A percentile compares a stretch with the other conserved stretches of the same genome.
These are phyloP conservation scores for Rhizoclosmatium sp. DNA, from an alignment of 192 early-diverging fungal genomes.

Conservation along the genomic window DNA sequence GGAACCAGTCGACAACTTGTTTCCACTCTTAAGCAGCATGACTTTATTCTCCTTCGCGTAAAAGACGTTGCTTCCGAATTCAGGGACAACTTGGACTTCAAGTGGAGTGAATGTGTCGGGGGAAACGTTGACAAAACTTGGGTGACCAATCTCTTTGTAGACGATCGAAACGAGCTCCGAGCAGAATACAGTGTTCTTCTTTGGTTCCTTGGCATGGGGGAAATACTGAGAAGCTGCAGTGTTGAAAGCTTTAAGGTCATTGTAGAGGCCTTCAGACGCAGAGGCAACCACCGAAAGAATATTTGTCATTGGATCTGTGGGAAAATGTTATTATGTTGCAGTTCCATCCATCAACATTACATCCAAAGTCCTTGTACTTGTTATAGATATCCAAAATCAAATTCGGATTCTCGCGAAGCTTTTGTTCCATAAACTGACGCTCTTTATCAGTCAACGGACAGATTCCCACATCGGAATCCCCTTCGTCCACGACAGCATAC, in stretches of 20 bases:
- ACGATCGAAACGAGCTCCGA: conserved; percentile 43
- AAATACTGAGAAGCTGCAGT: conserved; percentile 10
- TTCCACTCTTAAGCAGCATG: conserved; percentile 6
- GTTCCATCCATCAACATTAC: not conserved
- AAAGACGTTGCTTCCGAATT: conserved; percentile 26
- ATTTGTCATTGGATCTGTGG: conserved; percentile 30
- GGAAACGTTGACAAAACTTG: conserved; percentile 23
- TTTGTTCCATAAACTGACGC: conserved; percentile 15
- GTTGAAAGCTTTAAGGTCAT: conserved; percentile 21
- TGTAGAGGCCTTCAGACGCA: conserved; percentile 36
- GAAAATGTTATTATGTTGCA: not conserved
- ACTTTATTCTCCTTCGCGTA: conserved; percentile 36
- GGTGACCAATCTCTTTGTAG: conserved; percentile 31
- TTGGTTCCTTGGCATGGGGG: conserved; percentile 3
- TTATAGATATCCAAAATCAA: conserved; percentile 32
- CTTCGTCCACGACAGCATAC: conserved; percentile 33
- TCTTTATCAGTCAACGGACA: conserved; percentile 7
- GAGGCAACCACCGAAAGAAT: conserved; percentile 42
- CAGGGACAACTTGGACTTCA: conserved; percentile 38
- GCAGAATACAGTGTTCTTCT: conserved; percentile 47
- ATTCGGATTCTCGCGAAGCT: conserved; percentile 2
- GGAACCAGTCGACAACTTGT: not conserved
- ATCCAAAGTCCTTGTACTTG: conserved; percentile 41
- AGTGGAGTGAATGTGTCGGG: conserved; percentile 49
- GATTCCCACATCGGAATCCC: conserved; percentile 36